These are phyloP conservation scores for Catunica adiposa DNA, from an alignment of 2,329 filamentous ascomycete genomes.

Conservation along the genomic window DNA sequence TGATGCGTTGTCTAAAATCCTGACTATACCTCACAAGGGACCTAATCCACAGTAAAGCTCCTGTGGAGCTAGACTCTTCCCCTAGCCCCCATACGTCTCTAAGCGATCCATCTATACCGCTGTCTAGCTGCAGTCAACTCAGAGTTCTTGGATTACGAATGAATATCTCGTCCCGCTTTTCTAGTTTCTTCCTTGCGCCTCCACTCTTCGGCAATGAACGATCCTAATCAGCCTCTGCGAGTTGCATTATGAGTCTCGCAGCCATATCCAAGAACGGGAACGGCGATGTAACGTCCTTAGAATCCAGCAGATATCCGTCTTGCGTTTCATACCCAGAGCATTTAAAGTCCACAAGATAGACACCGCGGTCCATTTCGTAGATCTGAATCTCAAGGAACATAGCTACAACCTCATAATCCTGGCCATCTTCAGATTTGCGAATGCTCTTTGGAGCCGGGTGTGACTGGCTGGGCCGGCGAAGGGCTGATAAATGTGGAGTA, in stretches of 20 bases:
- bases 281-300: conserved; percentile 88
- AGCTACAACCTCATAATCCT: conserved; percentile 49
- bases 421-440: conserved; percentile 23
- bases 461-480: conserved; percentile 11
- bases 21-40: too few relatives aligned
- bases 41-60: too few relatives aligned
- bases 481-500: conserved; percentile 1
- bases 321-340: conserved; percentile 84
- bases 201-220: too few relatives aligned
- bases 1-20: too few relatives aligned
- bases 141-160: too few relatives aligned
- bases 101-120: too few relatives aligned
- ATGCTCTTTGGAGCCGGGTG: conserved; percentile 6
- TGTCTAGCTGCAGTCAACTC: too few relatives aligned
- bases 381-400: conserved; percentile 94
- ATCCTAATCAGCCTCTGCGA: conserved; percentile 62
- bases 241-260: conserved; percentile 77
- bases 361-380: conserved; percentile 80
- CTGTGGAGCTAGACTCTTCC: too few relatives aligned
- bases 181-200: too few relatives aligned
- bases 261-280: conserved; percentile 94
- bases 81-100: too few relatives aligned
- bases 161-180: too few relatives aligned
- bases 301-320: conserved; percentile 59
- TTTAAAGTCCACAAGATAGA: conserved; percentile 96